phyloP scores from a whole-genome alignment of 306 rosid species.

The Delonix regia region DNA sequence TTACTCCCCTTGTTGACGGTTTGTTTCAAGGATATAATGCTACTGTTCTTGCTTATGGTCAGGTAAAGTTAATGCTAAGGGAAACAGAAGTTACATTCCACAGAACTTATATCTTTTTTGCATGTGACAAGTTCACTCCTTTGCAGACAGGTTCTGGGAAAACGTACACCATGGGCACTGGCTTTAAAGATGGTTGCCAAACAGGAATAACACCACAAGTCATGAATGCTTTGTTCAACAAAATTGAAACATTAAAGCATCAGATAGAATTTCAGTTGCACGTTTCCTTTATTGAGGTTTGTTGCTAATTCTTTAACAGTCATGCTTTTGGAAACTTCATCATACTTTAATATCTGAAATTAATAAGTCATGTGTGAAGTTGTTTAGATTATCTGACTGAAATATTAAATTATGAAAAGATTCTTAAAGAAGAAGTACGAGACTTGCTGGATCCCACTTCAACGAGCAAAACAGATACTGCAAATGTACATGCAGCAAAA shows the following conservation, averaged over 20 bases:
- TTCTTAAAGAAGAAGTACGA: conserved; percentile 93
- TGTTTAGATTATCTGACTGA: conserved; percentile 45
- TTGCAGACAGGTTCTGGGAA: conserved; percentile 98
- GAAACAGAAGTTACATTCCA: conserved; percentile 28
- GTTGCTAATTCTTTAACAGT: conserved; percentile 27
- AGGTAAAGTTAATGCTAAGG: conserved; percentile 58
- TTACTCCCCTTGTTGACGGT: conserved; percentile 84
- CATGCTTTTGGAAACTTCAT: conserved; percentile 29
- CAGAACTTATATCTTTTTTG: conserved; percentile 23
- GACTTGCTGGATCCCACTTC: conserved; percentile 84
- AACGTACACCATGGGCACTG: conserved; percentile 99
- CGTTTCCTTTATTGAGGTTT: conserved; percentile 96
- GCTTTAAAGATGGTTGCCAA: conserved; percentile 78
- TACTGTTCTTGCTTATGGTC: conserved; percentile 97
- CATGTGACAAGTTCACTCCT: conserved; percentile 46
- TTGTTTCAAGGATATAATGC: conserved; percentile 98
- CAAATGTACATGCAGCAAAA: conserved; percentile 84
- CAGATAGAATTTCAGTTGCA: conserved; percentile 90
- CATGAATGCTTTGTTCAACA: conserved; percentile 76
- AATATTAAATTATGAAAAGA: conserved; percentile 55
- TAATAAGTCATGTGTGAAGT: conserved; percentile 7
- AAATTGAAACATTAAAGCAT: conserved; percentile 80
- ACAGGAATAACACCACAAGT: conserved; percentile 90
- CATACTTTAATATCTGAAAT: conserved; percentile 24
- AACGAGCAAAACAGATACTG: conserved; percentile 72